Conservation (phyloP, 495 filamentous ascomycete species). For the Monascus purpureus region DNA sequence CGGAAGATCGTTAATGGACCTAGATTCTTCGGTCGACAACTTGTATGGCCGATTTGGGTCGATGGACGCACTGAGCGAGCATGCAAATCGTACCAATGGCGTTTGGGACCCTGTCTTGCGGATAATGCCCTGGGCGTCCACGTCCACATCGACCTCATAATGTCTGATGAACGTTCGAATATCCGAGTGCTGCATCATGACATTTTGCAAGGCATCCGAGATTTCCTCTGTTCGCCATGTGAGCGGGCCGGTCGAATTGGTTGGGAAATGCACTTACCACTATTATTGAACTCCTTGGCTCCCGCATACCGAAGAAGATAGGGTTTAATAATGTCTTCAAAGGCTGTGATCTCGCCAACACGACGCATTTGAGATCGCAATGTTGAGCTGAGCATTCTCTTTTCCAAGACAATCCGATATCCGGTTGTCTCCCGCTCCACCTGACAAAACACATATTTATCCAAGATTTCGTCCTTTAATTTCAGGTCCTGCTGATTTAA, state of each 20-base stretch:
- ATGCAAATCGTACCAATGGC: constrained; percentile 11
- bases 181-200: constrained; percentile 18
- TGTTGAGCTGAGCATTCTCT: constrained; percentile 5
- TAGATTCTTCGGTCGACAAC: constrained; percentile 9
- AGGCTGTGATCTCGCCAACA: constrained; percentile 12
- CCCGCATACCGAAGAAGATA: constrained; percentile 11
- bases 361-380: constrained; percentile 11
- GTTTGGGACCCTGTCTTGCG: constrained; percentile 10
- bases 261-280: constrained; percentile 8
- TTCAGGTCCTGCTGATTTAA: constrained; percentile 16
- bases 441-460: constrained; percentile 11
- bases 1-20: constrained; percentile 9
- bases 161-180: constrained; percentile 16
- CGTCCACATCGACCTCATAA: constrained; percentile 16
- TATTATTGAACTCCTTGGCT: constrained; percentile 13
- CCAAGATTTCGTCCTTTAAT: constrained; percentile 13
- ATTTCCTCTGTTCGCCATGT: constrained; percentile 12
- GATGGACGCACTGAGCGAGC: constrained; percentile 14
- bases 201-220: constrained; percentile 17
- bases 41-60: constrained; percentile 11
- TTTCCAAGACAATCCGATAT: constrained; percentile 7
- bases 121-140: constrained; percentile 14
- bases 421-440: constrained; percentile 5
- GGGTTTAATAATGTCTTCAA: constrained; percentile 10
- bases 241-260: constrained; percentile 1